Percentiles rank a stretch among this genome's conserved stretches.
Evolutionary conservation across 371 early-diverging fungal genomes (phyloP).

Genomic region (Zancudomyces culisetae): DNA sequence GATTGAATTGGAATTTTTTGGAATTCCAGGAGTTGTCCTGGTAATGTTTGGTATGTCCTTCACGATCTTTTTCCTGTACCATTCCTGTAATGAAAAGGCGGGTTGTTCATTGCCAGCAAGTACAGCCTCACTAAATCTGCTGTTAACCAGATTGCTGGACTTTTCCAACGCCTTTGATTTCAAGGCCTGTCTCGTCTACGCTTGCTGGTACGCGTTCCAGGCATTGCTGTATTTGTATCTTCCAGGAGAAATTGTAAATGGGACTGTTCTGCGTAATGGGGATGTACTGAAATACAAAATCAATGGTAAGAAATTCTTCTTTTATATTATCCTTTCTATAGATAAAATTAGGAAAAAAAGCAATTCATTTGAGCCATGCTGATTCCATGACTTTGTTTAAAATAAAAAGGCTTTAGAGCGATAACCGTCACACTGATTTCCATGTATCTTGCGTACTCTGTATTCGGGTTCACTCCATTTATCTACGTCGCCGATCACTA

Average conservation of each 20-base stretch:
- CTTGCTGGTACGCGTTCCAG: constrained; percentile 47
- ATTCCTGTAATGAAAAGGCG: constrained; percentile 35
- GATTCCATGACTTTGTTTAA: too few relatives aligned
- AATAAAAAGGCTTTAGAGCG: too few relatives aligned
- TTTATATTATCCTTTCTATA: too few relatives aligned
- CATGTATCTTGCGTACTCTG: too few relatives aligned
- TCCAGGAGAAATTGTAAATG: constrained; percentile 50
- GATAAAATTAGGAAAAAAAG: too few relatives aligned
- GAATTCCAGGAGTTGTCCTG: constrained; percentile 45
- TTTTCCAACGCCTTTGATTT: constrained; percentile 16
- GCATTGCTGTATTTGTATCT: constrained; percentile 34
- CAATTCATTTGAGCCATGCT: too few relatives aligned
- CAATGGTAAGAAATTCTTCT: constrained; percentile 33
- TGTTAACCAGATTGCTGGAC: constrained; percentile 8
- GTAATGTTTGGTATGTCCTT: constrained; percentile 39
- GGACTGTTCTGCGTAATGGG: constrained; percentile 52
- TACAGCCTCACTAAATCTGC: constrained; percentile 3
- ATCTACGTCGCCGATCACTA: constrained; percentile 56
- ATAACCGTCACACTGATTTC: too few relatives aligned
- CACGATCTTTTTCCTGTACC: constrained; percentile 37
- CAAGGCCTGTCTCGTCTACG: constrained; percentile 33
- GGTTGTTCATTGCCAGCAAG: constrained; percentile 29
- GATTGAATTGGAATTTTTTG: constrained; percentile 35
- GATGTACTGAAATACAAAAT: constrained; percentile 43
- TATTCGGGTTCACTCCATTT: too few relatives aligned